Percentiles rank a stretch among this genome's conserved stretches.
phyloP scores from a whole-genome alignment of 129 eudicot species.

The Smallanthus sonchifolius region DNA sequence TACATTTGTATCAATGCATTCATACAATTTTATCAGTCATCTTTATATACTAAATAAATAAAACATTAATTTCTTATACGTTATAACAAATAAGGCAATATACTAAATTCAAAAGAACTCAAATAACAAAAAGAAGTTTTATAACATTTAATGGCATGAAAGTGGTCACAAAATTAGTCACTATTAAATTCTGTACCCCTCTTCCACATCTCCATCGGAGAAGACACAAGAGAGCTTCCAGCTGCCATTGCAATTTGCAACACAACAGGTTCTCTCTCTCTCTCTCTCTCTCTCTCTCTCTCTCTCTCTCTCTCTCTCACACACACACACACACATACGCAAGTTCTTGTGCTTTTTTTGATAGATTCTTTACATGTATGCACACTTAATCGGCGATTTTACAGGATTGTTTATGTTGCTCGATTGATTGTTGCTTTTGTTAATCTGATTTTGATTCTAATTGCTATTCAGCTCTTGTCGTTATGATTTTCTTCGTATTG shows the following conservation, averaged over 20 bases:
- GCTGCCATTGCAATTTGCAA: slow-evolving; percentile 60
- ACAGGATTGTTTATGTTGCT: not conserved
- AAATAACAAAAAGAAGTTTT: too few species aligned
- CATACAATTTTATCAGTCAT: too few species aligned
- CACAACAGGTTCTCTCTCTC: not conserved
- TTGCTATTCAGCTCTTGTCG: not conserved
- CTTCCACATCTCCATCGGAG: slow-evolving; percentile 20
- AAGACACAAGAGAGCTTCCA: slow-evolving; percentile 30
- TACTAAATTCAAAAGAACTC: too few species aligned
- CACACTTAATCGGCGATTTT: not conserved
- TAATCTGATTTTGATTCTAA: not conserved
- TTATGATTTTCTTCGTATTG: not conserved
- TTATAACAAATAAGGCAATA: too few species aligned
- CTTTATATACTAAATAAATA: too few species aligned
- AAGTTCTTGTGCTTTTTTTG: not conserved
- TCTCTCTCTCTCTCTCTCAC: slow-evolving; percentile 47
- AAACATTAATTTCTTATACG: not conserved
- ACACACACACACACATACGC: slow-evolving; percentile 4
- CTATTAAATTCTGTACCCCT: slow-evolving; percentile 7
- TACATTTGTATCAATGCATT: not conserved
- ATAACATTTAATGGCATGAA: too few species aligned
- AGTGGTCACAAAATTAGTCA: not conserved
- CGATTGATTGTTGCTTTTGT: not conserved
- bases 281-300: not conserved
- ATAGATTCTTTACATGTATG: not conserved